Evolutionary conservation across 2,329 filamentous ascomycete species (phyloP).

Genomic region (Trichoderma arundinaceum): DNA sequence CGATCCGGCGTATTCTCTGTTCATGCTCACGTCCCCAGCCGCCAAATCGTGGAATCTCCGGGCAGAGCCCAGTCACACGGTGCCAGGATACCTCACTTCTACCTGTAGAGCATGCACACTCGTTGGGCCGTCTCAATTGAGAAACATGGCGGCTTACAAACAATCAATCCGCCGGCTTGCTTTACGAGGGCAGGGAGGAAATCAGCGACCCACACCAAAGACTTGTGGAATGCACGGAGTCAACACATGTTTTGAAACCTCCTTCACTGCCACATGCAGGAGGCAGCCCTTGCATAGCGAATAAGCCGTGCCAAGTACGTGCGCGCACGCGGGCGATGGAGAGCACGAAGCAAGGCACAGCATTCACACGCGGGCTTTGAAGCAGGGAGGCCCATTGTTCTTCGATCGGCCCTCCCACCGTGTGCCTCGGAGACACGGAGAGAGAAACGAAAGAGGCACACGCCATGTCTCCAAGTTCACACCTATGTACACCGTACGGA

Average conservation of each 20-base stretch:
- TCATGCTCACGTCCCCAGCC: conserved; percentile 15
- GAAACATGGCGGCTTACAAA: neutral
- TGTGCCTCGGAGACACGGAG: neutral
- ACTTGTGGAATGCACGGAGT: conserved; percentile 9
- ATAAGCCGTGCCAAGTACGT: neutral
- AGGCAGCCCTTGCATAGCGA: neutral
- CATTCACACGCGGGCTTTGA: neutral
- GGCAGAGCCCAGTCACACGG: too few species aligned
- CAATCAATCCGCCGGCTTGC: neutral
- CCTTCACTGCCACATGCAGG: conserved; percentile 17
- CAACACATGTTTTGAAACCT: conserved; percentile 14
- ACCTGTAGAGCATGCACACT: too few species aligned
- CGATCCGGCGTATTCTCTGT: neutral
- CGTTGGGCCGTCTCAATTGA: neutral
- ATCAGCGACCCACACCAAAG: conserved; percentile 20
- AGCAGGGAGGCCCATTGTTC: conserved; percentile 21
- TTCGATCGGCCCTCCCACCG: neutral
- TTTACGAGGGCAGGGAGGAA: neutral
- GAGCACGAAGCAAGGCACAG: neutral
- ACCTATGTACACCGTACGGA: neutral
- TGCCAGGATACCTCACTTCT: too few species aligned
- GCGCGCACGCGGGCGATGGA: neutral
- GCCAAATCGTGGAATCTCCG: neutral
- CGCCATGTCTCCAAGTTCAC: neutral
- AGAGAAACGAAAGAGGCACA: neutral